A percentile compares a stretch with the other conserved stretches of the same genome.
phyloP scores from a whole-genome alignment of 2,329 filamentous ascomycete genomes.

The Coleophoma eucalyptorum region DNA sequence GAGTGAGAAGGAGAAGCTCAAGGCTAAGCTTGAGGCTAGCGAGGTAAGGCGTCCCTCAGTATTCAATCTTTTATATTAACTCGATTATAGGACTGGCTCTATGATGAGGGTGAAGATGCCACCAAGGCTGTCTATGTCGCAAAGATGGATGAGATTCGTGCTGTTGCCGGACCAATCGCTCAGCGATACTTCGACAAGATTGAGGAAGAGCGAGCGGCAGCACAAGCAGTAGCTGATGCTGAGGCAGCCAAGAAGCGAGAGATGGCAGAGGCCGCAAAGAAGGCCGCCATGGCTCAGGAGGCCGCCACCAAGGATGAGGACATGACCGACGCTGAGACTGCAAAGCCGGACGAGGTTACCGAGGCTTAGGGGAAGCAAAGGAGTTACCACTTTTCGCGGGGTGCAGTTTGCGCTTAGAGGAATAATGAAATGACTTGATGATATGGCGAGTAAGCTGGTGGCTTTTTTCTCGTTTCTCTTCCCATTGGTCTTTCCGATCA shows the following conservation, averaged over 20 bases:
- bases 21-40: conserved; percentile 73
- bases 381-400: no score
- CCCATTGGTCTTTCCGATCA: no score
- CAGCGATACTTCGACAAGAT: conserved; percentile 95
- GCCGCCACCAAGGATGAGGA: conserved; percentile 49
- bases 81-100: conserved; percentile 80
- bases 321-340: conserved; percentile 58
- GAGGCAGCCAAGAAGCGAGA: conserved; percentile 46
- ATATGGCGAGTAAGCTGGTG: no score
- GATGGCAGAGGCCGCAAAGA: conserved; percentile 43
- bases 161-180: conserved; percentile 84
- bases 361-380: conserved; percentile 20
- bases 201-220: conserved; percentile 77
- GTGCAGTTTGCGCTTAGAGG: no score
- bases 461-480: no score
- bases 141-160: conserved; percentile 94
- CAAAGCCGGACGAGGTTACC: conserved; percentile 40
- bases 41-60: conserved; percentile 64
- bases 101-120: conserved; percentile 93
- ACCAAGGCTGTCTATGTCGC: conserved; percentile 90
- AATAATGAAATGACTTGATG: no score
- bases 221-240: conserved; percentile 62
- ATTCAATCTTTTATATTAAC: conserved; percentile 13
- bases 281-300: conserved; percentile 37
- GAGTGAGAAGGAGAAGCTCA: conserved; percentile 86